Conservation (phyloP, 257 asterid genomes). For the Jaltomata sinuosa region DNA sequence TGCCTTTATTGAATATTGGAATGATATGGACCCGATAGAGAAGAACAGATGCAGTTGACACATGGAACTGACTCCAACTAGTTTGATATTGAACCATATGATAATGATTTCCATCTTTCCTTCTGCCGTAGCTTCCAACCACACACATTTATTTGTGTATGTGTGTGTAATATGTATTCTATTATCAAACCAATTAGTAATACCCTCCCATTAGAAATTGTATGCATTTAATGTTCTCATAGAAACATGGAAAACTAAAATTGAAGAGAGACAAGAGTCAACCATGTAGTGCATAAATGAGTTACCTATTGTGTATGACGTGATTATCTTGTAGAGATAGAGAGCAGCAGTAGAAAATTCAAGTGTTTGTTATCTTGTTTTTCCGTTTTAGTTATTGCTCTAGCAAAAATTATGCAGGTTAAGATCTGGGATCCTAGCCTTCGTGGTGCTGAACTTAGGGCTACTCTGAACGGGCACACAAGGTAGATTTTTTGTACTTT, state of each 20-base stretch:
- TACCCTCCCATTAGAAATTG: not conserved
- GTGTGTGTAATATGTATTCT: not conserved
- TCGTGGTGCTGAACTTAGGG: slow-evolving; percentile 92
- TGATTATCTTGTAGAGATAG: not conserved
- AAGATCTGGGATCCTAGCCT: slow-evolving; percentile 95
- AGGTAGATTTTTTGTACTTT: slow-evolving; percentile 29
- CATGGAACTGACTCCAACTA: not conserved
- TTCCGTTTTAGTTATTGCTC: not conserved
- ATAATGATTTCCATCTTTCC: not conserved
- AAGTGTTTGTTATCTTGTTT: not conserved
- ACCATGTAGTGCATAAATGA: not conserved
- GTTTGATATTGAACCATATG: not conserved
- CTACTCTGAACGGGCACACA: slow-evolving; percentile 86
- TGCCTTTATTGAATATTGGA: not conserved
- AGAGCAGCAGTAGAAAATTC: not conserved
- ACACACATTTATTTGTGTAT: not conserved
- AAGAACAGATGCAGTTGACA: not conserved
- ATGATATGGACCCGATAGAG: not conserved
- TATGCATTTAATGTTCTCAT: not conserved
- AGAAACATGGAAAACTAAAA: not conserved
- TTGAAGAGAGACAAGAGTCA: not conserved
- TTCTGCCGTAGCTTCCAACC: not conserved
- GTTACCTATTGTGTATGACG: not conserved
- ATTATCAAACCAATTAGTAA: not conserved
- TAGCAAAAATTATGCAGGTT: slow-evolving; percentile 37